Conservation (phyloP, 2,329 filamentous ascomycete genomes). For the Aspergillus viridinutans region DNA sequence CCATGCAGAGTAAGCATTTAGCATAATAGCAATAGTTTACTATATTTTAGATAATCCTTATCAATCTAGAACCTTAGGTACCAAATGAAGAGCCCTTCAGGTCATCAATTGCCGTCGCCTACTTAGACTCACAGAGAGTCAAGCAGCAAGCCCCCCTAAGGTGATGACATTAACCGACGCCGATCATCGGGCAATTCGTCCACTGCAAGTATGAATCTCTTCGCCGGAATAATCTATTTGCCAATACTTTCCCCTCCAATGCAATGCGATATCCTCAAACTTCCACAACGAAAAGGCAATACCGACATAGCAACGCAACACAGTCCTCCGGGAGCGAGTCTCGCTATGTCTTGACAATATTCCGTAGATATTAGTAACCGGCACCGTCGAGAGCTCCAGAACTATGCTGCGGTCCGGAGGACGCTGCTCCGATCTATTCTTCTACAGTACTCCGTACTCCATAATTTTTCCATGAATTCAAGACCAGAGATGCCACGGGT, state of each 20-base stretch:
- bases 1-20: neutral
- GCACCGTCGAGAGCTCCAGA: neutral
- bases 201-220: neutral
- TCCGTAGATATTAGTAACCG: neutral
- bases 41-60: neutral
- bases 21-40: neutral
- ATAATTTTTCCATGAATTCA: slow-evolving; percentile 1
- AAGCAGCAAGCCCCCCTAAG: too few species aligned
- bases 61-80: neutral
- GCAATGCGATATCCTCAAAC: neutral
- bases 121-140: neutral
- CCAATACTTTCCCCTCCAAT: too few species aligned
- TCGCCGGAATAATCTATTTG: too few species aligned
- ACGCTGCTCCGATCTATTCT: slow-evolving; percentile 1
- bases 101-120: neutral
- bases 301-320: neutral
- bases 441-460: neutral
- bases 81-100: neutral
- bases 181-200: neutral
- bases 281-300: neutral
- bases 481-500: slow-evolving; percentile 2
- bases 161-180: neutral
- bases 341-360: too few species aligned
- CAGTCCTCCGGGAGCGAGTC: neutral
- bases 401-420: slow-evolving; percentile 5